Evolutionary conservation across 148 eudicot species (phyloP).

Genomic region (Bassia scoparia): DNA sequence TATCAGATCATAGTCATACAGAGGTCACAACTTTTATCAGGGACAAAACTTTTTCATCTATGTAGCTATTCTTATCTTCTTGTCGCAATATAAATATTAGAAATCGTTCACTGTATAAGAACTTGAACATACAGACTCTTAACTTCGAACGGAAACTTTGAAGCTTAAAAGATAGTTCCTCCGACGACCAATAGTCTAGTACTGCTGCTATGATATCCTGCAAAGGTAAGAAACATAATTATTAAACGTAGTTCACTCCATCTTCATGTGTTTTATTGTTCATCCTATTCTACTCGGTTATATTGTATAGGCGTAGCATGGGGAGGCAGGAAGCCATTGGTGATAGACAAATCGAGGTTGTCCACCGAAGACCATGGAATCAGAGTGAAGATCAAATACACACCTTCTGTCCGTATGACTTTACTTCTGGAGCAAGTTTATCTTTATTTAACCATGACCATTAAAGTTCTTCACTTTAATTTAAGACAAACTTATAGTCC

Average conservation of each 20-base stretch:
- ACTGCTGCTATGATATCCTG: constrained; percentile 41
- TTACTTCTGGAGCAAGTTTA: constrained; percentile 45
- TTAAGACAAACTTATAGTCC: too few relatives aligned
- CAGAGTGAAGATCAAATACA: constrained; percentile 39
- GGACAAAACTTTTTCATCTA: constrained; percentile 1
- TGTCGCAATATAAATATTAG: background rate
- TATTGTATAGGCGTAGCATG: constrained; percentile 37
- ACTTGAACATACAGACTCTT: background rate
- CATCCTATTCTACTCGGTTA: background rate
- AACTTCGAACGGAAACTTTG: background rate
- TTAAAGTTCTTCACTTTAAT: too few relatives aligned
- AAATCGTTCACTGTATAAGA: background rate
- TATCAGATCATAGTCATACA: background rate
- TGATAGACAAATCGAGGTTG: constrained; percentile 41
- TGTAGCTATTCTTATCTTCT: background rate
- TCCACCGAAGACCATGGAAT: constrained; percentile 44
- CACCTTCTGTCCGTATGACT: constrained; percentile 34
- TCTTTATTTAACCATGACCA: too few relatives aligned
- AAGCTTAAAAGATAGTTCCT: background rate
- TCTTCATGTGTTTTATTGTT: background rate
- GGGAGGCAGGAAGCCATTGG: constrained; percentile 46
- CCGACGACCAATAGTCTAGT: constrained; percentile 21
- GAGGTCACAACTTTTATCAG: background rate
- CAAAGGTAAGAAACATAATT: constrained; percentile 27
- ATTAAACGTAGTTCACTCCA: background rate